Evolutionary conservation across 148 eudicot genomes (phyloP).

Genomic region (Camellia lanceoleosa): DNA sequence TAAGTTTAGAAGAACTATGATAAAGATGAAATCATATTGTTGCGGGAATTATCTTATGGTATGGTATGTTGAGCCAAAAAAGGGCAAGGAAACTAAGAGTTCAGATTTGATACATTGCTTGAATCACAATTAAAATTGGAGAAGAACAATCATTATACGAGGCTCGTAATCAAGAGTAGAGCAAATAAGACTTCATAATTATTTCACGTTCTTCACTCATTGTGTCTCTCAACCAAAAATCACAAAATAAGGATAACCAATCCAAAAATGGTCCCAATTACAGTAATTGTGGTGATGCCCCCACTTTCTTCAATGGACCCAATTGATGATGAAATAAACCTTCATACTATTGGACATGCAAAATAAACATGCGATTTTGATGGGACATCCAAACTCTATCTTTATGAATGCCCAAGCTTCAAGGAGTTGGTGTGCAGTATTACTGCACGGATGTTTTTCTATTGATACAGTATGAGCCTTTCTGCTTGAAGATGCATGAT

Average conservation of each 20-base stretch:
- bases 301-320: background rate
- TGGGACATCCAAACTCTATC: background rate
- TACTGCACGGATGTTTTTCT: background rate
- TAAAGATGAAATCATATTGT: background rate
- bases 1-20: background rate
- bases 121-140: too few relatives aligned
- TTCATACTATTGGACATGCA: background rate
- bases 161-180: too few relatives aligned
- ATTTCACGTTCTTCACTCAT: too few relatives aligned
- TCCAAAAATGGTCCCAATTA: background rate
- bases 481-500: background rate
- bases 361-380: background rate
- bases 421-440: background rate
- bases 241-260: background rate
- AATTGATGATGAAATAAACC: background rate
- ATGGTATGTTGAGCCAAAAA: background rate
- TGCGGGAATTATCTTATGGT: background rate
- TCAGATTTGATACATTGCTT: background rate
- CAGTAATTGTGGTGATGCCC: background rate
- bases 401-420: background rate
- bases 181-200: too few relatives aligned
- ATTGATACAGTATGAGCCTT: background rate
- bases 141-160: too few relatives aligned
- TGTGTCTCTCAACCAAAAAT: background rate
- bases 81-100: background rate